Evolutionary conservation across 2,329 filamentous ascomycete species (phyloP), one percentile per base, ranked within the genome.

Genomic region (Colletotrichum falcatum): DNA sequence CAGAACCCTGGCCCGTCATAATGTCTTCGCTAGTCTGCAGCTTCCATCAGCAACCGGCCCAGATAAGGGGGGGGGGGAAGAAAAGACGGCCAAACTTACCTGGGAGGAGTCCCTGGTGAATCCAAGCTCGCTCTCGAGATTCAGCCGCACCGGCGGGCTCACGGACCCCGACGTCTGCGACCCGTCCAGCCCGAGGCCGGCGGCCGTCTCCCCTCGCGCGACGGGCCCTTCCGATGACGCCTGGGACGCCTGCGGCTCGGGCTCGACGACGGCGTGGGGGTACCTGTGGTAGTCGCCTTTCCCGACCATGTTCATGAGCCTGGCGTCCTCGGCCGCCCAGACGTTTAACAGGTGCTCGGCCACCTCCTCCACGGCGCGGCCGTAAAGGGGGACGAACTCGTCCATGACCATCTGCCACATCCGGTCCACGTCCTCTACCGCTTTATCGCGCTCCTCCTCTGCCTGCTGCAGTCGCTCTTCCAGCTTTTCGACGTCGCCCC

Each of bases 261-360:
- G 23, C 28, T 23, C 49, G 12, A 61, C 56, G 8, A 20, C 28
- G 14, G 44, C 67, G 14, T 16, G 63, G 11, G 51, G 16, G 30
- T 70, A 66, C 12, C 8, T 7, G 6, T n/a, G 46, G 12, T 54
- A 69, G 3, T 46, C 61, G 33, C 48, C 55, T 23, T 35, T 35
- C 5, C 33, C 49, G 7, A 8, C 23, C 35, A 70, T 23, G 35
- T 33, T 49, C 26, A 33, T 18, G 28, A 69, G 30, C 7, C 14
- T 42, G 18, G 51, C 61, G 3, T 69, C 66, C 49, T 61, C 66
- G 5, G 48, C 54, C 20, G 12, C 9, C 61, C 49, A 48, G 39
- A 11, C 37, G 37, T n/a, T 55, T 30, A 53, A 9, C 26, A 51
- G 2, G 26, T 59, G 23, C 8, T 7, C 2, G 18, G 14, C 23